A percentile compares a stretch with the other conserved stretches of the same genome.
Conservation (phyloP, 306 rosid genomes). For the Nissolia schottii region DNA sequence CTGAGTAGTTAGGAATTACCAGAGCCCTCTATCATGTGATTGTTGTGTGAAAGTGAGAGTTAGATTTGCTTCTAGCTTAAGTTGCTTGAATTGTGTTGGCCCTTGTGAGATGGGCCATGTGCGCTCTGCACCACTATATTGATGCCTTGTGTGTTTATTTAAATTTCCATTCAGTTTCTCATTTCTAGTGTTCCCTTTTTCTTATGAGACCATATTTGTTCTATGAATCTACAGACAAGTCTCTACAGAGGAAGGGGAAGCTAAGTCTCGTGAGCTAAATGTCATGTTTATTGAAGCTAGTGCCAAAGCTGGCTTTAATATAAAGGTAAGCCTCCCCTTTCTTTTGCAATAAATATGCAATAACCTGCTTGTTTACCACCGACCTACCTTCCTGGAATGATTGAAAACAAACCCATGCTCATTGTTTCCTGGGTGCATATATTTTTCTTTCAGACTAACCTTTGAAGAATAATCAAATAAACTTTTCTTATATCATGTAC, state of each 20-base stretch:
- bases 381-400: background rate
- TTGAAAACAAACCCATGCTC: background rate
- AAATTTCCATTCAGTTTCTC: background rate
- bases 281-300: constrained; percentile 46
- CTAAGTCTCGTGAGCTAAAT: constrained; percentile 40
- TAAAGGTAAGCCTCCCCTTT: constrained; percentile 24
- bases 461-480: background rate
- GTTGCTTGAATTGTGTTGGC: background rate
- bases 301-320: constrained; percentile 40
- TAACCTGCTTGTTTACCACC: background rate
- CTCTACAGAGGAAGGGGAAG: constrained; percentile 47
- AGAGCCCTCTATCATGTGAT: background rate
- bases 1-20: background rate
- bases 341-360: background rate
- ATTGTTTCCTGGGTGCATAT: background rate
- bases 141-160: background rate
- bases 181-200: background rate
- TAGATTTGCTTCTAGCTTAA: background rate
- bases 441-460: constrained; percentile 3
- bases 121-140: background rate
- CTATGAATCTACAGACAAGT: constrained; percentile 36
- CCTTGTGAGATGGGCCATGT: background rate
- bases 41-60: background rate
- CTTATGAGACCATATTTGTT: constrained; percentile 2
- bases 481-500: background rate